Evolutionary conservation across 2,329 filamentous ascomycete species (phyloP).

Genomic region (Furcasterigmium sp.): DNA sequence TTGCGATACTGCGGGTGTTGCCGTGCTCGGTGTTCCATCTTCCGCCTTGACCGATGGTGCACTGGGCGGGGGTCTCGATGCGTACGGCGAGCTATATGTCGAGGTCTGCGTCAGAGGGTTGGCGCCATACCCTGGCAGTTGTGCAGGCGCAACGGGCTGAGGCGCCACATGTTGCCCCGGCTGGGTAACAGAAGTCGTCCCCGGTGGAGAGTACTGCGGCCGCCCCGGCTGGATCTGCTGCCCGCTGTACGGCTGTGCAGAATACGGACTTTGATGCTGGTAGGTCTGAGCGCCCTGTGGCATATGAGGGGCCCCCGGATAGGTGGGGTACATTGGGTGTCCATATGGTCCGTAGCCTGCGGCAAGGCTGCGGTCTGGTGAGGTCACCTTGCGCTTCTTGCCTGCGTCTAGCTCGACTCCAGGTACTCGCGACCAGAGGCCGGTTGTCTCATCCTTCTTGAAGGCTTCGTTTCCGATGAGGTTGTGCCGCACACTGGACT

Average conservation of each 20-base stretch:
- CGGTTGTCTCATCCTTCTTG: conserved; percentile 50
- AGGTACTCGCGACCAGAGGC: conserved; percentile 52
- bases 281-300: conserved; percentile 24
- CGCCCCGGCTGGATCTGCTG: conserved; percentile 11
- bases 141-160: conserved; percentile 16
- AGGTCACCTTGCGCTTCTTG: conserved; percentile 53
- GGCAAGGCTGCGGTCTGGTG: conserved; percentile 41
- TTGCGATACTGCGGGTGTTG: conserved; percentile 6
- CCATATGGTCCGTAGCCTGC: conserved; percentile 24
- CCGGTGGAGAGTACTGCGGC: conserved; percentile 12
- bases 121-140: conserved; percentile 18
- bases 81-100: conserved; percentile 24
- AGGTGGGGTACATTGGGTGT: conserved; percentile 20
- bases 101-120: conserved; percentile 15
- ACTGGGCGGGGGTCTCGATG: conserved; percentile 17
- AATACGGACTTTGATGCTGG: conserved; percentile 18
- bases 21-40: conserved; percentile 9
- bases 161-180: conserved; percentile 13
- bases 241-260: conserved; percentile 20
- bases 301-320: conserved; percentile 24
- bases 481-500: conserved; percentile 60
- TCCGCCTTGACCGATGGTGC: conserved; percentile 12
- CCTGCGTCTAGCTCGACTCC: conserved; percentile 55
- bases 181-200: conserved; percentile 5
- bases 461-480: conserved; percentile 59